phyloP scores from a whole-genome alignment of 306 rosid species.

The Cyclanthera cordifolia region DNA sequence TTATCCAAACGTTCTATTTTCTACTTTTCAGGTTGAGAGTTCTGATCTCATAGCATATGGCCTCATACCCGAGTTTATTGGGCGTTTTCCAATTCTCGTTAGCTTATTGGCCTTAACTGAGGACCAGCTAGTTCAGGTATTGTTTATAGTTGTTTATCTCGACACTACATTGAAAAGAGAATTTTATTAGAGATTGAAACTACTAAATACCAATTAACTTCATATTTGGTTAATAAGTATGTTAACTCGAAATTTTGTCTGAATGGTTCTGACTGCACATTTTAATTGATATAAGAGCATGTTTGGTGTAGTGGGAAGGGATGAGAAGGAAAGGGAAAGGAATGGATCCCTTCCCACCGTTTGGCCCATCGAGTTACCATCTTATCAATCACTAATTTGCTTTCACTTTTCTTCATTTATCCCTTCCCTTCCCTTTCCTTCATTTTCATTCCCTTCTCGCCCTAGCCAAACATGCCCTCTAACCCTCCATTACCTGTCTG shows the following conservation, averaged over 20 bases:
- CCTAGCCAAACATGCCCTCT: too few species aligned
- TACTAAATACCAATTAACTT: not conserved
- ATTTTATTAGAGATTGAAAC: not conserved
- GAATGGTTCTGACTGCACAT: not conserved
- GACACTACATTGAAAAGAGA: not conserved
- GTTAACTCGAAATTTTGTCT: not conserved
- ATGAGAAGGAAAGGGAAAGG: too few species aligned
- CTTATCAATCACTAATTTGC: too few species aligned
- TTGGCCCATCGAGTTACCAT: too few species aligned
- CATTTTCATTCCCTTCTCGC: too few species aligned
- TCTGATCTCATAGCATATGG: slow-evolving; percentile 91
- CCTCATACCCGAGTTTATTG: slow-evolving; percentile 96
- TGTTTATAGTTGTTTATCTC: slow-evolving; percentile 1
- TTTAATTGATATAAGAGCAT: not conserved
- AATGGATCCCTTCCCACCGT: too few species aligned
- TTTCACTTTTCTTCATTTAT: too few species aligned
- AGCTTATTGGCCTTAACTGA: slow-evolving; percentile 81
- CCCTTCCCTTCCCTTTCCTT: too few species aligned
- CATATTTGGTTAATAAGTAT: not conserved
- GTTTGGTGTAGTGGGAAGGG: too few species aligned
- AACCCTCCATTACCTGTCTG: not conserved
- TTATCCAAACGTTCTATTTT: not conserved
- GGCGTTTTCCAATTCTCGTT: slow-evolving; percentile 88
- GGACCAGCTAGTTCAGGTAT: slow-evolving; percentile 90
- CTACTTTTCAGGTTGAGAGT: slow-evolving; percentile 77